Percentiles rank a stretch among this genome's conserved stretches.
Conservation (phyloP, 2,329 filamentous ascomycete species). For the Exophiala xenobiotica region DNA sequence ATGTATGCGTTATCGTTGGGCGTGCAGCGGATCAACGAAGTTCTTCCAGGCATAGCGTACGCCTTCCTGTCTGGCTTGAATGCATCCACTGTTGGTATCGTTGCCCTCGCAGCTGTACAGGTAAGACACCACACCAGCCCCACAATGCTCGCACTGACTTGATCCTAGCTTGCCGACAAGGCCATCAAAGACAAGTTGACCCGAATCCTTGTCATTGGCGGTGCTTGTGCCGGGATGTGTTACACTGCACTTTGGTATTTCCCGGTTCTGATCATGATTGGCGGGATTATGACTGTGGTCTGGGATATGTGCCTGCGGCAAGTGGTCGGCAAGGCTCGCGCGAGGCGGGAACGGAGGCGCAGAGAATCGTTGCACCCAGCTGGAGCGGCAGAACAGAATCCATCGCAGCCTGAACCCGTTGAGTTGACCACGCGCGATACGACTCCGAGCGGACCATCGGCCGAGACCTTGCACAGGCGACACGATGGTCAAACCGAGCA, state of each 20-base stretch:
- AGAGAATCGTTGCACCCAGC: slow-evolving; percentile 1
- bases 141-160: not conserved
- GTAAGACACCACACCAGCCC: slow-evolving; percentile 16
- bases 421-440: not conserved
- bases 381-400: slow-evolving; percentile 2
- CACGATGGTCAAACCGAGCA: not conserved
- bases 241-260: slow-evolving; percentile 78
- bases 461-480: not conserved
- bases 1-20: slow-evolving; percentile 69
- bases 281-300: slow-evolving; percentile 53
- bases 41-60: slow-evolving; percentile 63
- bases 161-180: slow-evolving; percentile 56
- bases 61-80: slow-evolving; percentile 71
- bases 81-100: slow-evolving; percentile 68
- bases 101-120: slow-evolving; percentile 66
- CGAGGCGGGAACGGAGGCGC: slow-evolving; percentile 4
- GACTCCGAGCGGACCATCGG: not conserved
- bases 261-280: slow-evolving; percentile 60
- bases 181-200: slow-evolving; percentile 66
- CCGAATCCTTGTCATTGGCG: slow-evolving; percentile 62
- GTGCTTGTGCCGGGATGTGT: slow-evolving; percentile 63
- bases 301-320: slow-evolving; percentile 59
- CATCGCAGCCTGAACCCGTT: not conserved
- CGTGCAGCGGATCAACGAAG: slow-evolving; percentile 58
- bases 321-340: slow-evolving; percentile 45